Percentiles rank a stretch among this genome's conserved stretches.
Evolutionary conservation across 2,329 filamentous ascomycete species (phyloP).

Genomic region (Ilyonectria destructans): DNA sequence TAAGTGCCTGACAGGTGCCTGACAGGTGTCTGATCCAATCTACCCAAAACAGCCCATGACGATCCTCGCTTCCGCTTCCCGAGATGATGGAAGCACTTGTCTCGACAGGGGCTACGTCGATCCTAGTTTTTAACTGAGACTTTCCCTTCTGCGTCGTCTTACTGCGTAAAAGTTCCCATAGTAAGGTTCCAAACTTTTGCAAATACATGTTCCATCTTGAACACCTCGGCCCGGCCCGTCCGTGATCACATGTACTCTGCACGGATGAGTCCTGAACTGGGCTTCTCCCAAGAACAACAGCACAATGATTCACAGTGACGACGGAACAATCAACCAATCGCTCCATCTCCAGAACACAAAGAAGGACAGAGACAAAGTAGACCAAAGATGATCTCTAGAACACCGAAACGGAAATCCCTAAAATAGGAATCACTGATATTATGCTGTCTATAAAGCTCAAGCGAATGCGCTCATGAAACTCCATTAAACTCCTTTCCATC

Average conservation of each 20-base stretch:
- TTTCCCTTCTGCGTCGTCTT: too few relatives aligned
- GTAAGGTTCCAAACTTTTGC: neutral
- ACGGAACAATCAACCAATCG: too few relatives aligned
- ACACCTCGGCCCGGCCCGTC: conserved; percentile 11
- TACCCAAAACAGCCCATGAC: neutral
- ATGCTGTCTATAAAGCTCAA: too few relatives aligned
- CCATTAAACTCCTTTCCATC: neutral
- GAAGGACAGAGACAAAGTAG: too few relatives aligned
- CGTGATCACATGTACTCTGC: neutral
- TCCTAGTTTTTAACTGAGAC: neutral
- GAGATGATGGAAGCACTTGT: neutral
- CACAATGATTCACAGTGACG: too few relatives aligned
- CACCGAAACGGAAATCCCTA: too few relatives aligned
- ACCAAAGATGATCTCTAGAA: too few relatives aligned
- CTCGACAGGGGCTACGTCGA: neutral
- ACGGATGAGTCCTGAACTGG: neutral
- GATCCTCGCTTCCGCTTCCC: neutral
- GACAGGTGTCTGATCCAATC: neutral
- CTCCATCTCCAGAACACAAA: too few relatives aligned
- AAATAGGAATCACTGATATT: too few relatives aligned
- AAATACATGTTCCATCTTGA: neutral
- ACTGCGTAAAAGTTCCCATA: neutral
- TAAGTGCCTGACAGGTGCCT: too few relatives aligned
- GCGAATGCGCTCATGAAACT: too few relatives aligned
- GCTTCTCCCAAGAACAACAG: neutral